phyloP scores from a whole-genome alignment of 2,329 filamentous ascomycete species.

The Claviceps sorghi region DNA sequence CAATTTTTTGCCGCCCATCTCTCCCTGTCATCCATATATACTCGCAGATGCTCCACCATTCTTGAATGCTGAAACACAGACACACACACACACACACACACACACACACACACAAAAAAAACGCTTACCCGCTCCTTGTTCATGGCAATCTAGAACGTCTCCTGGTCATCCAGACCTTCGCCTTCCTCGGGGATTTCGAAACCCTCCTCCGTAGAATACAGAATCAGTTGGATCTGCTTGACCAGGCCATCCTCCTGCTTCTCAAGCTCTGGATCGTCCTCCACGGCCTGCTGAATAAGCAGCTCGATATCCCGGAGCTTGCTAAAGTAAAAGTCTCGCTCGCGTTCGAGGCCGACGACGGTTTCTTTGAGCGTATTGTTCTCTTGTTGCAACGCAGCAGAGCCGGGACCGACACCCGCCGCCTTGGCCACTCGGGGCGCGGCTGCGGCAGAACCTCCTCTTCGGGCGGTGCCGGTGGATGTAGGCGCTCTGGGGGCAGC shows the following conservation, averaged over 20 bases:
- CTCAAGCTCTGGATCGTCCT: slow-evolving; percentile 83
- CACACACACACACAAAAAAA: no score
- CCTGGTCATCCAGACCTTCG: slow-evolving; percentile 59
- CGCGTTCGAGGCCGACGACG: slow-evolving; percentile 83
- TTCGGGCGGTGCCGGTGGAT: slow-evolving; percentile 34
- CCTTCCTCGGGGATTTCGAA: slow-evolving; percentile 81
- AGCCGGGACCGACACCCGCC: slow-evolving; percentile 42
- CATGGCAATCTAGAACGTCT: slow-evolving; percentile 48
- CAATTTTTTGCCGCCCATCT: background rate
- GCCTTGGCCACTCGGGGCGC: slow-evolving; percentile 30
- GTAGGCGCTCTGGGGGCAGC: slow-evolving; percentile 33
- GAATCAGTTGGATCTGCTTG: slow-evolving; percentile 90
- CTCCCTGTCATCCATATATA: background rate
- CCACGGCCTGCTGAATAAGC: slow-evolving; percentile 80
- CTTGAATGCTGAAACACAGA: background rate
- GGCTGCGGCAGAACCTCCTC: slow-evolving; percentile 45
- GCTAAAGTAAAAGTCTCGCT: slow-evolving; percentile 98
- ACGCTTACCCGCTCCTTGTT: background rate
- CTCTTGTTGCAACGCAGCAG: slow-evolving; percentile 66
- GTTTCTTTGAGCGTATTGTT: slow-evolving; percentile 86
- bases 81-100: no score
- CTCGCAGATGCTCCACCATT: background rate
- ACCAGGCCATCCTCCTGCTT: slow-evolving; percentile 84
- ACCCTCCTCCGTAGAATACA: slow-evolving; percentile 90
- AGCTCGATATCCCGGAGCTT: slow-evolving; percentile 96